Evolutionary conservation across 345 rosid genomes (phyloP).

Genomic region (Luvunga scandens): DNA sequence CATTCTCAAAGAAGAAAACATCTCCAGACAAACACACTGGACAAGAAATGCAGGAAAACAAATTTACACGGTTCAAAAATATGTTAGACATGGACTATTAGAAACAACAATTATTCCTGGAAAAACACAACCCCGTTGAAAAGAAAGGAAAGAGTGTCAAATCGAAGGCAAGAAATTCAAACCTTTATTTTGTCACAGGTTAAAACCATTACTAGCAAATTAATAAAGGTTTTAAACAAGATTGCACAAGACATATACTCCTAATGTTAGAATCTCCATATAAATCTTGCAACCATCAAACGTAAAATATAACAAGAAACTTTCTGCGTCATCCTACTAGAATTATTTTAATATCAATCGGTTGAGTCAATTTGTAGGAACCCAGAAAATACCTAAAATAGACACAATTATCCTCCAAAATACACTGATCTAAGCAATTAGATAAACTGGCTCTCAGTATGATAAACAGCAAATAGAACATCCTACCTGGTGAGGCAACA

Average conservation of each 20-base stretch:
- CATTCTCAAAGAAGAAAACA: background rate
- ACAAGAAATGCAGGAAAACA: background rate
- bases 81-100: background rate
- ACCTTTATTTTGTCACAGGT: background rate
- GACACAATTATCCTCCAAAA: background rate
- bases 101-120: background rate
- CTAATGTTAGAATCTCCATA: background rate
- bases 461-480: background rate
- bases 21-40: background rate
- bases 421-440: background rate
- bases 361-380: background rate
- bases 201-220: background rate
- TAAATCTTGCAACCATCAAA: background rate
- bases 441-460: background rate
- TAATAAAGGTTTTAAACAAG: too few species aligned
- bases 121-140: background rate
- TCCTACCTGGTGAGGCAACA: conserved; percentile 40
- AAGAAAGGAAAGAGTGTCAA: background rate
- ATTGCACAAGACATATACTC: background rate
- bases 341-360: background rate
- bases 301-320: background rate
- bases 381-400: background rate
- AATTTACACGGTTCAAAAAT: background rate
- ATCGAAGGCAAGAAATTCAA: background rate
- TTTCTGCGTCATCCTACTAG: background rate